A percentile compares a stretch with the other conserved stretches of the same genome.
phyloP scores from a whole-genome alignment of 2,329 filamentous ascomycete genomes.

The Clarireedia hainanense region DNA sequence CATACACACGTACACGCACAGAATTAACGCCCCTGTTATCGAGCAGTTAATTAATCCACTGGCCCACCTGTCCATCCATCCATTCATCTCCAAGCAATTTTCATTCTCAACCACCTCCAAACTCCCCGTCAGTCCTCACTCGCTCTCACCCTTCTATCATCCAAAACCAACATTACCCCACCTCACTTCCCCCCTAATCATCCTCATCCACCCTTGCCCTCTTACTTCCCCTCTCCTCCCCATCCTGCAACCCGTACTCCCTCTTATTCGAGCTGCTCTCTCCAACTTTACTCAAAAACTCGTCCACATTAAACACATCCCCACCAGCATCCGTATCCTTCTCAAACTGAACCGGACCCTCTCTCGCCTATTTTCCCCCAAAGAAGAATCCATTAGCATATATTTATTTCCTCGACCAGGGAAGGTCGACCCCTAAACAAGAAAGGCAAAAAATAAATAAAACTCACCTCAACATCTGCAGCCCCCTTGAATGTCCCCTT shows the following conservation, averaged over 20 bases:
- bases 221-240: conserved; percentile 53
- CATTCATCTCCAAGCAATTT: too few species aligned
- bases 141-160: neutral
- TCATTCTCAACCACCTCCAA: too few species aligned
- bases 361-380: conserved; percentile 48
- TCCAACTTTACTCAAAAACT: conserved; percentile 75
- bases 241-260: conserved; percentile 68
- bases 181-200: conserved; percentile 26
- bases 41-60: too few species aligned
- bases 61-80: too few species aligned
- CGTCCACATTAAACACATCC: conserved; percentile 91
- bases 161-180: too few species aligned
- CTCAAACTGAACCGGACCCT: conserved; percentile 94
- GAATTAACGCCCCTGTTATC: neutral
- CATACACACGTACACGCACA: neutral
- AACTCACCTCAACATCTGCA: conserved; percentile 66
- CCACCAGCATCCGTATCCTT: conserved; percentile 52
- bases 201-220: conserved; percentile 73
- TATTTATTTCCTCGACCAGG: neutral
- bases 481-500: conserved; percentile 87
- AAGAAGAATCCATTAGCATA: conserved; percentile 16
- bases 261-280: conserved; percentile 56
- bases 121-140: neutral
- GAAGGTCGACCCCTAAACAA: neutral
- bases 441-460: neutral